phyloP scores from a whole-genome alignment of 2,329 filamentous ascomycete species.

The Pseudopithomyces maydicus region DNA sequence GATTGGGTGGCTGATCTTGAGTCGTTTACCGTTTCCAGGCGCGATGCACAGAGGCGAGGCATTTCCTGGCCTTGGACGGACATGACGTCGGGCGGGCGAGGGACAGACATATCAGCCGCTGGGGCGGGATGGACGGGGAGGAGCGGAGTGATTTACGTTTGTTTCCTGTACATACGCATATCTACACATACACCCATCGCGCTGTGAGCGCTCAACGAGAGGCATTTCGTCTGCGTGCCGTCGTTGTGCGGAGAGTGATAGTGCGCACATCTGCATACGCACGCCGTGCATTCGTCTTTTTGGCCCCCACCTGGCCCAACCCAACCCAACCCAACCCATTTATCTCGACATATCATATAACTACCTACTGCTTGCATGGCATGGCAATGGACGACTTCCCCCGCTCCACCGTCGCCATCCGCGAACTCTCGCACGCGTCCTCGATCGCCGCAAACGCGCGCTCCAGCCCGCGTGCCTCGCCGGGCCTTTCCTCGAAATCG shows the following conservation, averaged over 20 bases:
- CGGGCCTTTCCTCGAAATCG: background rate
- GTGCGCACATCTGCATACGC: no score
- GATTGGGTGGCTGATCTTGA: background rate
- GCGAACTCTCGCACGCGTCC: background rate
- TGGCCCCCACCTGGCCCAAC: background rate
- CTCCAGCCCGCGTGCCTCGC: background rate
- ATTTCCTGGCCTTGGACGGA: background rate
- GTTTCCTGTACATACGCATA: no score
- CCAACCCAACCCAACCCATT: background rate
- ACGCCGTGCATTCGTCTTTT: no score
- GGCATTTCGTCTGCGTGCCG: no score
- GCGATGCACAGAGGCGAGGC: conserved; percentile 3
- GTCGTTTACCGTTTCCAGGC: conserved; percentile 2
- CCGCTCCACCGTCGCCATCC: background rate
- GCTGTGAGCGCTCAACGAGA: no score
- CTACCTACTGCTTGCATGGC: no score
- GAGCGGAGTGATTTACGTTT: no score
- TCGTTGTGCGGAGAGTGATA: no score
- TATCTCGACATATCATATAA: no score
- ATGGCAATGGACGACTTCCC: conserved; percentile 1
- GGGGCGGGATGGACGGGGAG: no score
- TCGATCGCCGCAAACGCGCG: background rate
- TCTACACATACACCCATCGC: no score
- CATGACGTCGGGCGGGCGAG: conserved; percentile 9
- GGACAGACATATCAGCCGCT: no score